phyloP scores from a whole-genome alignment of 2,329 filamentous ascomycete genomes.

The Fusarium poae region DNA sequence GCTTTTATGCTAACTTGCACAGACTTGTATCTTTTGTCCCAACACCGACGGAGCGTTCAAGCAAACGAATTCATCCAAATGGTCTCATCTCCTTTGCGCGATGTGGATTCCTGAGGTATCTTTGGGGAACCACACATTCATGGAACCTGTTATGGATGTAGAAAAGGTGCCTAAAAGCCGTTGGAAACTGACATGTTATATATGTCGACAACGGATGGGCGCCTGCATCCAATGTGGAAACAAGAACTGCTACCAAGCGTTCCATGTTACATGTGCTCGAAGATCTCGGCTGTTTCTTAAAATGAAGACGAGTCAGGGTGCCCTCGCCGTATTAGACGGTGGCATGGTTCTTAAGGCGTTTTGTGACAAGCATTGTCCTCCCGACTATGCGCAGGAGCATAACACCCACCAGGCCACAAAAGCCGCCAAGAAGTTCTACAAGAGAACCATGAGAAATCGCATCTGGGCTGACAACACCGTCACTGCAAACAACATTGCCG shows the following conservation, averaged over 20 bases:
- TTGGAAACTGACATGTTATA: conserved; percentile 95
- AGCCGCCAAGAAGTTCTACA: conserved; percentile 90
- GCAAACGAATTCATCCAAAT: conserved; percentile 95
- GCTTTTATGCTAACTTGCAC: conserved; percentile 33
- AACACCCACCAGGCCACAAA: conserved; percentile 83
- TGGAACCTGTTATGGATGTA: conserved; percentile 98
- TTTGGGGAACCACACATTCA: conserved; percentile 94
- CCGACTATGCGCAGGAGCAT: conserved; percentile 89
- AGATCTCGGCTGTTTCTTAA: conserved; percentile 89
- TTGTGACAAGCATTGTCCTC: conserved; percentile 93
- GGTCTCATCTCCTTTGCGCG: conserved; percentile 95
- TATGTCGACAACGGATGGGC: conserved; percentile 97
- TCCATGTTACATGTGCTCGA: conserved; percentile 95
- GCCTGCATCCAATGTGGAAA: conserved; percentile 98
- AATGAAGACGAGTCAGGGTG: conserved; percentile 93
- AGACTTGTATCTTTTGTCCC: conserved; percentile 98
- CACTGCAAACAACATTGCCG: conserved; percentile 83
- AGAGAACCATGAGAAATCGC: conserved; percentile 86
- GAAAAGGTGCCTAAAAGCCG: conserved; percentile 96
- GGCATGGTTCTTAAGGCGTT: conserved; percentile 90
- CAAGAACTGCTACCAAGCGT: conserved; percentile 96
- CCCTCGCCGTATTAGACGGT: conserved; percentile 81
- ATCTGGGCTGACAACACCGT: conserved; percentile 94
- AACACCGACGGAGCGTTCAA: conserved; percentile 99
- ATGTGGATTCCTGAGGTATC: conserved; percentile 99